Percentiles rank a stretch among this genome's conserved stretches.
phyloP scores from a whole-genome alignment of 495 filamentous ascomycete species.

The Tuber calosporum region DNA sequence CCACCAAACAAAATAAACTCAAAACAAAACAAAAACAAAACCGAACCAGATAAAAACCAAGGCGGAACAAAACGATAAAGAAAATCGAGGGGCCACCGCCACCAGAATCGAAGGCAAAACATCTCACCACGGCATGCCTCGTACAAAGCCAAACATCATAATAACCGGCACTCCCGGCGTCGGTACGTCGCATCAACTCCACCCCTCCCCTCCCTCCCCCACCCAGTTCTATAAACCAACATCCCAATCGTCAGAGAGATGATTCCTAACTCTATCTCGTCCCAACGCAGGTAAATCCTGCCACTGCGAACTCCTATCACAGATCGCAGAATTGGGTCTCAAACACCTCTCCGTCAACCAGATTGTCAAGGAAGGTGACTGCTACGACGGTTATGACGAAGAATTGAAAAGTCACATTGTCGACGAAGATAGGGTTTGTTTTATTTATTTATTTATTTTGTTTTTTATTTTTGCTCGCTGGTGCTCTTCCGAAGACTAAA shows the following conservation, averaged over 20 bases:
- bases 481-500: slow-evolving; percentile 6
- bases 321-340: slow-evolving; percentile 54
- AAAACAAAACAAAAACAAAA: slow-evolving; percentile 6
- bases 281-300: slow-evolving; percentile 66
- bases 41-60: neutral
- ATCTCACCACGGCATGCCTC: slow-evolving; percentile 44
- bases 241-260: neutral
- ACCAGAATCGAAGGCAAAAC: neutral
- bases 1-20: slow-evolving; percentile 8
- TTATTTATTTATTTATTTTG: slow-evolving; percentile 17
- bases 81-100: neutral
- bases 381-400: slow-evolving; percentile 77
- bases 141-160: slow-evolving; percentile 77
- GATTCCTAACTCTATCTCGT: neutral
- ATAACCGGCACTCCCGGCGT: slow-evolving; percentile 93
- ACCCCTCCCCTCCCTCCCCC: neutral
- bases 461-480: slow-evolving; percentile 10
- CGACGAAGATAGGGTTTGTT: slow-evolving; percentile 82
- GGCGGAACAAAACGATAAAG: neutral
- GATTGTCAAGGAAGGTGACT: slow-evolving; percentile 74
- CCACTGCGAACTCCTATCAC: slow-evolving; percentile 70
- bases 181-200: slow-evolving; percentile 23
- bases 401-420: slow-evolving; percentile 84
- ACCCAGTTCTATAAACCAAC: neutral
- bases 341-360: slow-evolving; percentile 84